Conservation (phyloP, 768 basidiomycete species). For the Lactifluus echinatus region DNA sequence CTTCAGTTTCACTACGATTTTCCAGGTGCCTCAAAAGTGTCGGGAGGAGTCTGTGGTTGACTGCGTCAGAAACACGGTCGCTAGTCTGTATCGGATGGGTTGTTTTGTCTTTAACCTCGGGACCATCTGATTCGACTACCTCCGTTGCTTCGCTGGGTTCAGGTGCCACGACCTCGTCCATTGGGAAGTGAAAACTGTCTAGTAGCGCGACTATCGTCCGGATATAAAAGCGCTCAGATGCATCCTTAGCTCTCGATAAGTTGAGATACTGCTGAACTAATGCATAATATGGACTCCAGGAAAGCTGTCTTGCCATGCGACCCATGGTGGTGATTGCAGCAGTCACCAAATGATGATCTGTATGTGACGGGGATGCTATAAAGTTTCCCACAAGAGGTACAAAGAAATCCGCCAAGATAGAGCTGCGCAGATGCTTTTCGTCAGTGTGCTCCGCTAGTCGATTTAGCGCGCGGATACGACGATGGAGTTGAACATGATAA, state of each 20-base stretch:
- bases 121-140: conserved; percentile 22
- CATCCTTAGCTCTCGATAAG: conserved; percentile 55
- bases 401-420: conserved; percentile 71
- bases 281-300: conserved; percentile 78
- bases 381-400: conserved; percentile 82
- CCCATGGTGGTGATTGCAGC: conserved; percentile 81
- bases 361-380: conserved; percentile 47
- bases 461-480: conserved; percentile 77
- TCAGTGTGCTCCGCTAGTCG: conserved; percentile 74
- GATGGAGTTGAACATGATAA: conserved; percentile 86
- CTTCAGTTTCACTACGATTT: conserved; percentile 73
- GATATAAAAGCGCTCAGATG: conserved; percentile 72
- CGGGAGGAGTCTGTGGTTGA: conserved; percentile 70
- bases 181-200: conserved; percentile 86
- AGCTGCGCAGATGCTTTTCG: conserved; percentile 55
- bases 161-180: conserved; percentile 49
- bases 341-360: conserved; percentile 83
- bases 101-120: conserved; percentile 25
- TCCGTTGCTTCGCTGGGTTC: conserved; percentile 24
- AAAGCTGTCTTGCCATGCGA: conserved; percentile 61
- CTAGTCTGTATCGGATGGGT: conserved; percentile 17
- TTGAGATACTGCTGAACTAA: conserved; percentile 77
- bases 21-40: conserved; percentile 73
- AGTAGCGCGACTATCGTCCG: conserved; percentile 76
- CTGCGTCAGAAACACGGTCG: conserved; percentile 57